Conservation (phyloP, 2,329 filamentous ascomycete species). For the Fusarium sp. region DNA sequence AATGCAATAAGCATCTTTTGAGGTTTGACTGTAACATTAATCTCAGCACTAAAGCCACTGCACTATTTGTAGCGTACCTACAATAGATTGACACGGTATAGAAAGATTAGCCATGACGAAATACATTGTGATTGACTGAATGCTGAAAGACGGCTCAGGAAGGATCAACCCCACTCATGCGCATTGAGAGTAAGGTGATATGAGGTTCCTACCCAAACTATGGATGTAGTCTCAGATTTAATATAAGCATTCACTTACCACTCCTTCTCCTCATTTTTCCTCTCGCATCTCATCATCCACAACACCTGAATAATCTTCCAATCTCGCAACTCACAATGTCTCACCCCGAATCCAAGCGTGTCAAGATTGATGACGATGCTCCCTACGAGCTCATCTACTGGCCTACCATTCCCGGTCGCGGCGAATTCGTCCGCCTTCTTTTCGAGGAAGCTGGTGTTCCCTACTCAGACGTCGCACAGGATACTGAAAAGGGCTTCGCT, state of each 20-base stretch:
- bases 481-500: slow-evolving; percentile 63
- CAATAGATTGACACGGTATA: too few species aligned
- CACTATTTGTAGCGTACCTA: too few species aligned
- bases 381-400: slow-evolving; percentile 79
- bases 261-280: neutral
- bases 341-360: slow-evolving; percentile 47
- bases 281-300: neutral
- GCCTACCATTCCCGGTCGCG: slow-evolving; percentile 78
- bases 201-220: slow-evolving; percentile 4
- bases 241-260: neutral
- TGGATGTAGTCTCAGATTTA: neutral
- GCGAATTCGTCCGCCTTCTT: slow-evolving; percentile 78
- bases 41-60: too few species aligned
- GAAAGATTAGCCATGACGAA: too few species aligned
- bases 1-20: neutral
- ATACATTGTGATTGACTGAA: too few species aligned
- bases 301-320: neutral
- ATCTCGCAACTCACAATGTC: slow-evolving; percentile 31
- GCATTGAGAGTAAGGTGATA: slow-evolving; percentile 18
- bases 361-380: slow-evolving; percentile 57
- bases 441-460: slow-evolving; percentile 76
- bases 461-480: slow-evolving; percentile 69
- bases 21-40: too few species aligned
- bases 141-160: neutral
- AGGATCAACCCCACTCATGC: slow-evolving; percentile 23